Percentiles rank a stretch among this genome's conserved stretches.
Conservation (phyloP, 2,329 filamentous ascomycete species). For the Botrytis paeoniae region DNA sequence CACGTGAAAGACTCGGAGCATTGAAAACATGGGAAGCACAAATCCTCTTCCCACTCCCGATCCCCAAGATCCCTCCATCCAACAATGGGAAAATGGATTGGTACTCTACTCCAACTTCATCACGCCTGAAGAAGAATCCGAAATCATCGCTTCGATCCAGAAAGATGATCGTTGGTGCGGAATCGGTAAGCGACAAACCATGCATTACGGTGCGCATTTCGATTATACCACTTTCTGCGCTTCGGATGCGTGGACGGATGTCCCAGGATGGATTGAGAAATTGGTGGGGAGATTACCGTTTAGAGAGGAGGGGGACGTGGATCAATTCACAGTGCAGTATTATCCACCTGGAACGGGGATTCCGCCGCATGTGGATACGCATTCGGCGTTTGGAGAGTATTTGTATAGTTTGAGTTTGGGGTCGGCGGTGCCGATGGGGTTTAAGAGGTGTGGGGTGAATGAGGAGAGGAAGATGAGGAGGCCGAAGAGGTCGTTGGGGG, state of each 20-base stretch:
- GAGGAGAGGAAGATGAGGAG: conserved; percentile 10
- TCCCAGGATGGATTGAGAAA: neutral
- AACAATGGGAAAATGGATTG: conserved; percentile 11
- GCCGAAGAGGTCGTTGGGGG: neutral
- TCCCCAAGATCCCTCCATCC: neutral
- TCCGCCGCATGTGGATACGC: conserved; percentile 59
- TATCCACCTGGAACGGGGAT: conserved; percentile 59
- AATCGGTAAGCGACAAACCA: neutral
- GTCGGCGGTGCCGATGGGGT: neutral
- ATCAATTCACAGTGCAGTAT: conserved; percentile 59
- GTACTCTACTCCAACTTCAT: conserved; percentile 9
- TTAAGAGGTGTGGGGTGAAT: conserved; percentile 6
- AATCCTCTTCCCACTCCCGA: neutral
- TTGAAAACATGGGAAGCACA: neutral
- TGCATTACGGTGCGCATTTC: conserved; percentile 13
- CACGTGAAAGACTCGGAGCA: neutral
- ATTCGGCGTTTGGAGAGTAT: conserved; percentile 43
- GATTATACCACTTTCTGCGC: conserved; percentile 14
- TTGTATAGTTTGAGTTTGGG: conserved; percentile 32
- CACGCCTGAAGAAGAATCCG: neutral
- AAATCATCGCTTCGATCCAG: neutral
- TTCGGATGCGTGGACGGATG: neutral
- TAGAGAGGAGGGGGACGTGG: conserved; percentile 38
- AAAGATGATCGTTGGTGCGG: conserved; percentile 2
- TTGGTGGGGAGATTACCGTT: neutral